Conservation (phyloP, 192 early-diverging fungal species). For the Gryganskiella cystojenkinii region DNA sequence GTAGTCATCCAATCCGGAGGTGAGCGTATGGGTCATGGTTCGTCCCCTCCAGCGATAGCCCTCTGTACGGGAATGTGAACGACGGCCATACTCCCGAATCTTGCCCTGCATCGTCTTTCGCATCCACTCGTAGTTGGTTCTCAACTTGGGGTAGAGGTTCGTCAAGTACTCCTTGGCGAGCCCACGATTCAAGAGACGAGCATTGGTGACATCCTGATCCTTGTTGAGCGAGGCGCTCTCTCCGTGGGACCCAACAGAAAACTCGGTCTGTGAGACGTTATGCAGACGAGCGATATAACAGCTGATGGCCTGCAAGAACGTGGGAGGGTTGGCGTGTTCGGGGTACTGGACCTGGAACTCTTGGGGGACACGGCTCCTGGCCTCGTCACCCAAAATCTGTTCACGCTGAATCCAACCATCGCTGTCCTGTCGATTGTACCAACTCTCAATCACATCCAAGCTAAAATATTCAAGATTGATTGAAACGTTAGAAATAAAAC, state of each 20-base stretch:
- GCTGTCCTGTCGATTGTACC: conserved; percentile 81
- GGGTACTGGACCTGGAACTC: conserved; percentile 96
- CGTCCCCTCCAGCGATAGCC: conserved; percentile 94
- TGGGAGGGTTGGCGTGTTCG: conserved; percentile 94
- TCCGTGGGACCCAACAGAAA: conserved; percentile 3
- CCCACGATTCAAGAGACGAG: conserved; percentile 53
- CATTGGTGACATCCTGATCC: conserved; percentile 35
- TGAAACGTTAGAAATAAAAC: neutral
- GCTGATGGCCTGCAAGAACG: conserved; percentile 77
- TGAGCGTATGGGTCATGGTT: conserved; percentile 84
- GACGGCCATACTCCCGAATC: conserved; percentile 58
- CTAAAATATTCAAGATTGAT: conserved; percentile 49
- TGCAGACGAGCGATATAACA: conserved; percentile 70
- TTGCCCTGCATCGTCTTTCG: conserved; percentile 80
- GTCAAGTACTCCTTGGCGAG: conserved; percentile 60
- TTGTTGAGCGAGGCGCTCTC: neutral
- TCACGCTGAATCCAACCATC: conserved; percentile 95
- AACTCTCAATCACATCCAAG: conserved; percentile 83
- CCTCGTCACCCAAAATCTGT: conserved; percentile 94
- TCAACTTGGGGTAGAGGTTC: conserved; percentile 71
- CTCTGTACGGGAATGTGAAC: conserved; percentile 56
- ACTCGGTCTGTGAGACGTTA: conserved; percentile 12
- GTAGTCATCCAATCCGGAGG: conserved; percentile 95
- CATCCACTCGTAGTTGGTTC: conserved; percentile 83
- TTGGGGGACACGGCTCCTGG: conserved; percentile 83